Evolutionary conservation across 805 yeast species (phyloP).

Genomic region (Jamesozyma lodderae): DNA sequence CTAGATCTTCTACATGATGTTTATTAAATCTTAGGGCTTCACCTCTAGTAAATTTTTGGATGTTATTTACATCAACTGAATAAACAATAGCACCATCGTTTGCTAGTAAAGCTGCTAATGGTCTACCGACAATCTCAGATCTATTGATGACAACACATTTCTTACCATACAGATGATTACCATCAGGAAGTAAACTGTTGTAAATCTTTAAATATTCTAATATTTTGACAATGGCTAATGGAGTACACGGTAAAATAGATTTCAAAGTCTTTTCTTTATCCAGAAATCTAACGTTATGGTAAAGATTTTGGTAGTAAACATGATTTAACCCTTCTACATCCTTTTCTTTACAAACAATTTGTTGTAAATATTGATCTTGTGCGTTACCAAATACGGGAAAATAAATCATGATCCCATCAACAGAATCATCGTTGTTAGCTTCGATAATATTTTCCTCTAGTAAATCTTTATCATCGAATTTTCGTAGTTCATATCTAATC

Average conservation of each 20-base stretch:
- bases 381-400: slow-evolving; percentile 94
- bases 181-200: slow-evolving; percentile 72
- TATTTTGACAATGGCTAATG: slow-evolving; percentile 88
- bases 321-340: slow-evolving; percentile 96
- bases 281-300: slow-evolving; percentile 81
- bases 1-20: slow-evolving; percentile 66
- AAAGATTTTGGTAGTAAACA: slow-evolving; percentile 84
- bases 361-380: slow-evolving; percentile 94
- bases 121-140: slow-evolving; percentile 95
- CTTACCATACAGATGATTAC: slow-evolving; percentile 88
- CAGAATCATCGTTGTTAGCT: slow-evolving; percentile 67
- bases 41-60: slow-evolving; percentile 90
- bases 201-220: slow-evolving; percentile 84
- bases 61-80: slow-evolving; percentile 79
- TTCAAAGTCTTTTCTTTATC: slow-evolving; percentile 69
- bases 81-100: slow-evolving; percentile 96
- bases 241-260: slow-evolving; percentile 92
- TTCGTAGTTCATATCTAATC: slow-evolving; percentile 68
- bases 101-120: slow-evolving; percentile 89
- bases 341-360: slow-evolving; percentile 80
- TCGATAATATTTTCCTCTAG: slow-evolving; percentile 74
- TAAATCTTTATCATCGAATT: slow-evolving; percentile 64
- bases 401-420: slow-evolving; percentile 92
- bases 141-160: slow-evolving; percentile 85
- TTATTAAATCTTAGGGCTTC: slow-evolving; percentile 74